Conservation (phyloP, 2,329 filamentous ascomycete genomes). For the Chrysoporthe deuterocubensis region DNA sequence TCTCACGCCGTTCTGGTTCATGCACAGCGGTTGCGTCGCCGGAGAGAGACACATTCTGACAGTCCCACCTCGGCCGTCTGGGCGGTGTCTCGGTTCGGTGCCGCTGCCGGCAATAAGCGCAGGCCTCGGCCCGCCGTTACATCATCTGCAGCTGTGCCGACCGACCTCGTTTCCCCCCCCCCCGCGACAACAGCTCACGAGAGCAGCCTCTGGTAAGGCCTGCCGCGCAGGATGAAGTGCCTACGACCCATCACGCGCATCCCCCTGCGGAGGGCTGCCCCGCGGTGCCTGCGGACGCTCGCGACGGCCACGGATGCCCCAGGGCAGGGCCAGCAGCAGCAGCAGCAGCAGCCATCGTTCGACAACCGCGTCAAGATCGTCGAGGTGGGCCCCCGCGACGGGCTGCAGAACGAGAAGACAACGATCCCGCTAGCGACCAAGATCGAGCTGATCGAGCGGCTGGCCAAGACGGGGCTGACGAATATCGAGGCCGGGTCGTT, state of each 20-base stretch:
- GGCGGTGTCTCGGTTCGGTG: too few relatives aligned
- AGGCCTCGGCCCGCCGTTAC: neutral
- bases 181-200: neutral
- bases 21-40: too few relatives aligned
- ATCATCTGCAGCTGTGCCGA: neutral
- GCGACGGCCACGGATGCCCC: conserved; percentile 43
- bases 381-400: conserved; percentile 84
- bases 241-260: conserved; percentile 21
- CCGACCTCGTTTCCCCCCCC: neutral
- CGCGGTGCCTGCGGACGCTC: conserved; percentile 39
- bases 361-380: conserved; percentile 66
- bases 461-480: conserved; percentile 69
- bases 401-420: conserved; percentile 83
- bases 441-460: conserved; percentile 72
- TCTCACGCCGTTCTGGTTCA: too few relatives aligned
- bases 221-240: conserved; percentile 25
- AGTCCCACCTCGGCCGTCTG: too few relatives aligned
- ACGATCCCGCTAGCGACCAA: conserved; percentile 74
- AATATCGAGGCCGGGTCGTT: conserved; percentile 84
- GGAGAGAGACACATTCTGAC: too few relatives aligned
- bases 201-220: conserved; percentile 20
- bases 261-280: conserved; percentile 13
- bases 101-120: neutral
- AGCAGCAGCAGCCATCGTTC: conserved; percentile 31
- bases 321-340: conserved; percentile 30